Conservation (phyloP, 2,329 filamentous ascomycete species). For the Alternaria conjuncta region DNA sequence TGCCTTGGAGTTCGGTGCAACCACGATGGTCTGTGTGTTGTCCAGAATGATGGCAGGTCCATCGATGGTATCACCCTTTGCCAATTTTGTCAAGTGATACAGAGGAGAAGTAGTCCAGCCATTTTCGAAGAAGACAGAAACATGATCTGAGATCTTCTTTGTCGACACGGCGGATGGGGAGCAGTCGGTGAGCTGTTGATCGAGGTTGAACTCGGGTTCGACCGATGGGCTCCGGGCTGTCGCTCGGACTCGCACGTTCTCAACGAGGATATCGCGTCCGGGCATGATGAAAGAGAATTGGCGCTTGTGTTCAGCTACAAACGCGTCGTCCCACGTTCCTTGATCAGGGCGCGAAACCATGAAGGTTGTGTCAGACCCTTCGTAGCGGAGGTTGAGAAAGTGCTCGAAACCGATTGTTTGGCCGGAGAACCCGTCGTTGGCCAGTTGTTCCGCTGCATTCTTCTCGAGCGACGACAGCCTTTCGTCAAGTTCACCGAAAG, state of each 20-base stretch:
- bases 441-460: constrained; percentile 65
- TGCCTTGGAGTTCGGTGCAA: constrained; percentile 48
- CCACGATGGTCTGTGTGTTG: constrained; percentile 56
- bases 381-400: constrained; percentile 55
- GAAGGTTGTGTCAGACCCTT: constrained; percentile 53
- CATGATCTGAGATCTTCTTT: neutral
- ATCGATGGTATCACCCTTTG: constrained; percentile 21
- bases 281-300: constrained; percentile 54
- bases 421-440: constrained; percentile 68
- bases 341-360: constrained; percentile 48
- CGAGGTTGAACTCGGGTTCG: constrained; percentile 13
- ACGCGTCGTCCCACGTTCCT: constrained; percentile 45
- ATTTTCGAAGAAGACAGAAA: constrained; percentile 31
- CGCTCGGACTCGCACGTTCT: constrained; percentile 53
- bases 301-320: constrained; percentile 48
- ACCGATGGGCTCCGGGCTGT: constrained; percentile 19
- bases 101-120: constrained; percentile 29
- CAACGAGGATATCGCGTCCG: constrained; percentile 51
- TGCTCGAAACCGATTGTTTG: constrained; percentile 32
- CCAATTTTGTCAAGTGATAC: constrained; percentile 28
- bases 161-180: constrained; percentile 7
- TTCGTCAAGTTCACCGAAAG: constrained; percentile 2
- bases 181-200: constrained; percentile 22
- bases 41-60: constrained; percentile 47
- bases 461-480: constrained; percentile 69